phyloP scores from a whole-genome alignment of 805 yeast species.

The Zygoascus bituminiphila region DNA sequence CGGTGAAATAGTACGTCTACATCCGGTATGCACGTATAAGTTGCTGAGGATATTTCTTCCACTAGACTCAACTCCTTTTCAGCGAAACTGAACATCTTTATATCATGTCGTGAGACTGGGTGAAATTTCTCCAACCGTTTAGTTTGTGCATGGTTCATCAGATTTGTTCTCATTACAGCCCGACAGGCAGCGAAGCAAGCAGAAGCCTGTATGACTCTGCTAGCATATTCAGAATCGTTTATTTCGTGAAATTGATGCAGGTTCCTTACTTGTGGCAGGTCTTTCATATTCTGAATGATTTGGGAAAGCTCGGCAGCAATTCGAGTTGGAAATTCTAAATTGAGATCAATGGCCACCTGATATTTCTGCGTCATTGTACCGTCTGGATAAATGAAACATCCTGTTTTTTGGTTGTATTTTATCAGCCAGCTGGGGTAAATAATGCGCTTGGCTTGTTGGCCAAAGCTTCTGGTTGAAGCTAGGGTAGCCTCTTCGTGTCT shows the following conservation, averaged over 20 bases:
- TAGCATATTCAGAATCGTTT: neutral
- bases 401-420: neutral
- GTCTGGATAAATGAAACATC: neutral
- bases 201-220: neutral
- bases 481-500: neutral
- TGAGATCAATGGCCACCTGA: neutral
- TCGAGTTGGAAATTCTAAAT: neutral
- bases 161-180: neutral
- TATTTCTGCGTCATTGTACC: neutral
- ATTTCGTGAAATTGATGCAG: neutral
- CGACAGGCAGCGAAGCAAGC: neutral
- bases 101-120: neutral
- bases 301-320: neutral
- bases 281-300: neutral
- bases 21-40: neutral
- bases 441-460: neutral
- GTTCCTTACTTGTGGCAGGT: neutral
- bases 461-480: neutral
- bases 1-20: conserved; percentile 4
- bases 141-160: neutral
- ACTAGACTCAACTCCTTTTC: neutral
- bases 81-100: neutral
- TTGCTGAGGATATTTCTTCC: neutral
- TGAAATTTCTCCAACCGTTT: neutral
- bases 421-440: neutral